These are phyloP conservation scores for Neopestalotiopsis rosae DNA, from an alignment of 2,329 filamentous ascomycete species.

Conservation along the genomic window DNA sequence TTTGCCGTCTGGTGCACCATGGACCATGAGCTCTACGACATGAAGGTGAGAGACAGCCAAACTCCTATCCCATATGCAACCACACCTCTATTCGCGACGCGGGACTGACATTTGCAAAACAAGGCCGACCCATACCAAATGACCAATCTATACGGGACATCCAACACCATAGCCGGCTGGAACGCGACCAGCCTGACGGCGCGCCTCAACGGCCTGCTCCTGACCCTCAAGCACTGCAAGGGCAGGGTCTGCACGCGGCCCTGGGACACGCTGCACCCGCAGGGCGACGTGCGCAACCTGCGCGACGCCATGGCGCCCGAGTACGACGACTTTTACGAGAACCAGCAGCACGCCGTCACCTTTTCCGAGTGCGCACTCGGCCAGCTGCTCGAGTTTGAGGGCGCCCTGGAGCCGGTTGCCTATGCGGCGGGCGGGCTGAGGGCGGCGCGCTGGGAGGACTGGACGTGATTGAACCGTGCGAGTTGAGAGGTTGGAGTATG, in stretches of 20 bases:
- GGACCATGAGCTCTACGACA: constrained; percentile 69
- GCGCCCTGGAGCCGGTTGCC: constrained; percentile 28
- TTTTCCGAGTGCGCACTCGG: constrained; percentile 61
- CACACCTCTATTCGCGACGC: too few species aligned
- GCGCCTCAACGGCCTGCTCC: constrained; percentile 55
- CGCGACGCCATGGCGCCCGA: constrained; percentile 52
- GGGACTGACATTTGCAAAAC: not conserved
- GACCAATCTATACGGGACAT: constrained; percentile 44
- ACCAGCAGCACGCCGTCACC: constrained; percentile 51
- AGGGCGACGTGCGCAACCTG: constrained; percentile 55
- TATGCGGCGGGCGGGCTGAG: not conserved
- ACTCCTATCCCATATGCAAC: not conserved
- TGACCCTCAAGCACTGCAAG: constrained; percentile 67
- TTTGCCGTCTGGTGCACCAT: constrained; percentile 69
- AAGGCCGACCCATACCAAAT: constrained; percentile 47
- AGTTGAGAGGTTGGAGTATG: not conserved
- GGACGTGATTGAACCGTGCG: not conserved
- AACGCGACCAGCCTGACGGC: constrained; percentile 46
- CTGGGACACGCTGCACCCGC: constrained; percentile 62
- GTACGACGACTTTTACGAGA: constrained; percentile 59
- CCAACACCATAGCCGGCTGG: constrained; percentile 35
- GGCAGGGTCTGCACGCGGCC: constrained; percentile 57
- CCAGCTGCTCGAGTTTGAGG: constrained; percentile 61
- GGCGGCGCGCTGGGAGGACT: not conserved
- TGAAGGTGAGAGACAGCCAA: constrained; percentile 47